phyloP scores from a whole-genome alignment of 78 protist genomes.

The Goniomonas avonlea region DNA sequence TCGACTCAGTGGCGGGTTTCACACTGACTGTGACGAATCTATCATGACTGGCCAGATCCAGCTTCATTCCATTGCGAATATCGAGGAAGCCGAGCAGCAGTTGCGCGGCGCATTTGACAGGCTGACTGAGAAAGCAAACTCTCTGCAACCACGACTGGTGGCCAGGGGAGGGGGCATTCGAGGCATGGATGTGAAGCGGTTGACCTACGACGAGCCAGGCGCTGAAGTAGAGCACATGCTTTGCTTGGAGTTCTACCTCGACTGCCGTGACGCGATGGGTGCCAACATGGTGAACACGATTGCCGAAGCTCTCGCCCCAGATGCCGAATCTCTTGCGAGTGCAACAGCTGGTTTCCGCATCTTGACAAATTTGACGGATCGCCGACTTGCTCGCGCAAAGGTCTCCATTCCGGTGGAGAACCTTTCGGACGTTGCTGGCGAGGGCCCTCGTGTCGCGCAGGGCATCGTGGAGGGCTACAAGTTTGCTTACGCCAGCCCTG shows the following conservation, averaged over 20 bases:
- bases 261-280: conserved; percentile 31
- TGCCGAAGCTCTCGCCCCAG: conserved; percentile 13
- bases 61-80: not conserved
- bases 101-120: not conserved
- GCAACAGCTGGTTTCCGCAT: not conserved
- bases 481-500: conserved; percentile 31
- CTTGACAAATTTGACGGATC: not conserved
- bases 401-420: not conserved
- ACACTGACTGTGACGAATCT: not conserved
- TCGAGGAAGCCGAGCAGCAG: not conserved
- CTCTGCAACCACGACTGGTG: not conserved
- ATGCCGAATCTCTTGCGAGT: not conserved
- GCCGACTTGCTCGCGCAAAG: not conserved
- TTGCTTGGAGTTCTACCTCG: not conserved
- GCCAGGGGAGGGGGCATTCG: not conserved
- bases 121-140: not conserved
- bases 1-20: not conserved
- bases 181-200: not conserved
- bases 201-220: not conserved
- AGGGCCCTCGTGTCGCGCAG: conserved; percentile 21
- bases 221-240: not conserved
- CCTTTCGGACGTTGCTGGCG: not conserved
- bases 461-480: conserved; percentile 6
- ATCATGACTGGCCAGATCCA: conserved; percentile 17
- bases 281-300: conserved; percentile 20